phyloP scores from a whole-genome alignment of 495 filamentous ascomycete genomes.

The Aspergillus bertholletiae region DNA sequence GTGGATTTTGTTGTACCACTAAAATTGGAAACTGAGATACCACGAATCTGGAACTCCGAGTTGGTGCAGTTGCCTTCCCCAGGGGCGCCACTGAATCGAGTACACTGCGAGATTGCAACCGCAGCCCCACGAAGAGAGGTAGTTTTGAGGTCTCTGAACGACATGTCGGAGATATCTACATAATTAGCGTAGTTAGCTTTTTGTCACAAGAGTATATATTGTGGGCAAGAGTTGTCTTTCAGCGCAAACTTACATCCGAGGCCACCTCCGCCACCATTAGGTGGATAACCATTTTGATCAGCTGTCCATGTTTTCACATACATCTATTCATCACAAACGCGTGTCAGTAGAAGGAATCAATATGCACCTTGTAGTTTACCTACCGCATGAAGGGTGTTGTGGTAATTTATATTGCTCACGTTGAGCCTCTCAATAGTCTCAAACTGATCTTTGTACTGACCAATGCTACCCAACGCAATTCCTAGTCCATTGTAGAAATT shows the following conservation, averaged over 20 bases:
- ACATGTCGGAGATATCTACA: slow-evolving; percentile 22
- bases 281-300: slow-evolving; percentile 41
- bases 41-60: slow-evolving; percentile 32
- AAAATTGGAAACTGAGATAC: slow-evolving; percentile 22
- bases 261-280: slow-evolving; percentile 48
- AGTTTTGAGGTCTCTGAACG: slow-evolving; percentile 20
- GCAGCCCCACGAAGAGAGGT: slow-evolving; percentile 24
- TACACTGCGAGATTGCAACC: slow-evolving; percentile 38
- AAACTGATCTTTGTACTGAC: slow-evolving; percentile 35
- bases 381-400: slow-evolving; percentile 37
- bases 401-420: slow-evolving; percentile 27
- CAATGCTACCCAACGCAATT: slow-evolving; percentile 45
- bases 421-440: slow-evolving; percentile 38
- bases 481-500: slow-evolving; percentile 27
- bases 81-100: slow-evolving; percentile 29
- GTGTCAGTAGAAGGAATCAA: not conserved
- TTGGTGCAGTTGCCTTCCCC: slow-evolving; percentile 34
- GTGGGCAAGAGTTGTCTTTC: too few species aligned
- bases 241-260: slow-evolving; percentile 28
- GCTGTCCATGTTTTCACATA: slow-evolving; percentile 46
- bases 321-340: slow-evolving; percentile 1
- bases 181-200: not conserved
- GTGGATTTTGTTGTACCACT: slow-evolving; percentile 22
- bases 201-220: not conserved
- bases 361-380: not conserved